Base-by-base conservation (phyloP, 805 yeast species). In the Candida glaebosa region DNA sequence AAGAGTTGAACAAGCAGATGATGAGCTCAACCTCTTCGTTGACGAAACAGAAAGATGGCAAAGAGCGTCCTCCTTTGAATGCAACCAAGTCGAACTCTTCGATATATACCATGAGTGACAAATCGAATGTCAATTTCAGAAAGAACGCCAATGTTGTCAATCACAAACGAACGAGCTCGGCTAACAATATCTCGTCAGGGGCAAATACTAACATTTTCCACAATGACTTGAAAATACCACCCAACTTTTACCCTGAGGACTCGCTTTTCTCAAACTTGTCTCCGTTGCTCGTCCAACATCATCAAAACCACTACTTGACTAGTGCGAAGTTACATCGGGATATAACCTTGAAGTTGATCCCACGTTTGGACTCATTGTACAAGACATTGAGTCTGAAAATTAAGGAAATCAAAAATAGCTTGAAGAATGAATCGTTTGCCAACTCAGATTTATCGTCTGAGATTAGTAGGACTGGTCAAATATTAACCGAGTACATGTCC, bases 391-490 rank as follows among this genome's bases (percentile, higher is more conserved):
- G 59, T 25, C 40, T 50, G 44, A 69, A 69, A 40, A 69, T 69
- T 47, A 67, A 66, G 45, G 75, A 69, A 47, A 68, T 69, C 48
- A 67, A 53, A 50, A 51, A 64, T 5, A 57, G 68, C 22, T 54
- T 69, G 45, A 65, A 60, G 41, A 68, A 69, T 49, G 74, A 69
- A 15, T 57, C 69, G 2, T 69, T 69, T 49, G 65, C 71, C 18
- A 69, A 67, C 45, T 50, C 58, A 15, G 54, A 58, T 5, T 46
- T 69, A 19, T 44, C 60, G 10, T 66, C 54, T 36, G 74, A 69
- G 58, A 75, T 84, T 42, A 73, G 73, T 40, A 78, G 76, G 42
- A 83, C 95, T 1, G 83, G 81, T 42, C 60, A 63, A 31, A 78
- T 79, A 24, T 57, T 82, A 41, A 58, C 52, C 25, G 46, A 48